These are phyloP conservation scores for Sarcomyxa edulis DNA, from an alignment of 768 basidiomycete genomes.

Conservation along the genomic window DNA sequence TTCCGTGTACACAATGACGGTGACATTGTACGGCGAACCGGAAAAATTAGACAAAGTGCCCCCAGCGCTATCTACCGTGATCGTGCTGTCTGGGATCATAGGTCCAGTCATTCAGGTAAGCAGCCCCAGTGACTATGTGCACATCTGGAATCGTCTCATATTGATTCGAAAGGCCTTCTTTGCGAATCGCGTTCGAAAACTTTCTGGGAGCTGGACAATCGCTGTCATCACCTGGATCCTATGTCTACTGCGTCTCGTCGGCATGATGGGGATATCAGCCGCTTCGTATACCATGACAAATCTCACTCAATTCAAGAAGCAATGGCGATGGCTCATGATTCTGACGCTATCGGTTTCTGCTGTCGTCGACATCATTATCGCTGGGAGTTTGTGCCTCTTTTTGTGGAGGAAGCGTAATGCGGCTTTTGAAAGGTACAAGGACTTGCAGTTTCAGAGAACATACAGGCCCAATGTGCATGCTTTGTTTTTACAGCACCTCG, in stretches of 20 bases:
- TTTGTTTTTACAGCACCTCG: constrained; percentile 1
- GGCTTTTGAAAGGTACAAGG: constrained; percentile 10
- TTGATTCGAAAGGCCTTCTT: too few relatives aligned
- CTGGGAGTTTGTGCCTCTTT: constrained; percentile 25
- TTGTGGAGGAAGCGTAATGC: constrained; percentile 16
- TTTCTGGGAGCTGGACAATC: constrained; percentile 20
- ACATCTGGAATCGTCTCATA: too few relatives aligned
- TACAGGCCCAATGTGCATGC: background rate
- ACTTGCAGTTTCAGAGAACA: too few relatives aligned
- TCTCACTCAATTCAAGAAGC: constrained; percentile 14
- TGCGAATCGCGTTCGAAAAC: constrained; percentile 20
- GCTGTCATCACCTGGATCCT: constrained; percentile 20
- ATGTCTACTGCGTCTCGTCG: constrained; percentile 18
- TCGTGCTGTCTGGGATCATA: too few relatives aligned
- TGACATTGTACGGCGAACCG: constrained; percentile 18
- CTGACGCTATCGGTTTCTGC: constrained; percentile 21
- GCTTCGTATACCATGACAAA: constrained; percentile 16
- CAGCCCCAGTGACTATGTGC: too few relatives aligned
- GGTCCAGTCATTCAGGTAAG: too few relatives aligned
- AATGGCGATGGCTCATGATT: constrained; percentile 26
- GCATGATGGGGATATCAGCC: constrained; percentile 20
- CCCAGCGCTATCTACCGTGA: too few relatives aligned
- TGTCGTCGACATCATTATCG: constrained; percentile 24
- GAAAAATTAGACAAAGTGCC: constrained; percentile 16
- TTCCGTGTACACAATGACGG: constrained; percentile 25